Base-by-base conservation (phyloP, 192 early-diverging fungal species). In the Coemansia aciculifera region DNA sequence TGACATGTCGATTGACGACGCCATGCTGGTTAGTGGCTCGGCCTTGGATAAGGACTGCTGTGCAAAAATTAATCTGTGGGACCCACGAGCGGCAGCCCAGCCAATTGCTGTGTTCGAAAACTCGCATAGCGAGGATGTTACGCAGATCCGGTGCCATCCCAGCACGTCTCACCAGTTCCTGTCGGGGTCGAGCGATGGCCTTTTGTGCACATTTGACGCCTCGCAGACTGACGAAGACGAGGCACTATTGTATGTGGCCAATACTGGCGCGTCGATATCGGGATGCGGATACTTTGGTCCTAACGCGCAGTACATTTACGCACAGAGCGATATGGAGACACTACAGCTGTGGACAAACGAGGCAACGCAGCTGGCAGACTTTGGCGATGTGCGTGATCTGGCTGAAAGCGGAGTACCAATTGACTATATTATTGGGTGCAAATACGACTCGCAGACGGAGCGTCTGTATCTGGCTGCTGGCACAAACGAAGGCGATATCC, bases 231-330 rank as follows among this genome's bases (percentile, higher is more conserved):
- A 94, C 23, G 95, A 99, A 75, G 96, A 98, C 40, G 96, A 99
- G 40, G 92, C 89, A 1, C 68, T 99, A 5, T 67, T 92, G 52
- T 87, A 88, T 36, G 92, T 93, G 2, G 87, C 95, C 17, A 97
- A 96, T 60, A 90, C 90, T 3, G 85, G 85, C 15, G 88, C 94
- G 15, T 93, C 93, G 5, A 86, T 99, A n/a, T 86, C 87, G 72
- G 89, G 86, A 64, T 75, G 90, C 63, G 96, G 96, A 3, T 99
- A 91, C 79, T 98, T 98, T 81, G 97, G 97, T 13, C 94, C 95
- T 1, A 72, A 73, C 9, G 84, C 85, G n/a, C 94, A 98, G 81
- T 97, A 93, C 76, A 63, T 98, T 7, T 99, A 93, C 67, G 87
- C 86, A 43, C 75, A 93, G 12, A 96, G 90, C 32, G 95, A 98